These are phyloP conservation scores for Tetracladium marchalianum DNA, from an alignment of 495 filamentous ascomycete genomes.

Conservation along the genomic window DNA sequence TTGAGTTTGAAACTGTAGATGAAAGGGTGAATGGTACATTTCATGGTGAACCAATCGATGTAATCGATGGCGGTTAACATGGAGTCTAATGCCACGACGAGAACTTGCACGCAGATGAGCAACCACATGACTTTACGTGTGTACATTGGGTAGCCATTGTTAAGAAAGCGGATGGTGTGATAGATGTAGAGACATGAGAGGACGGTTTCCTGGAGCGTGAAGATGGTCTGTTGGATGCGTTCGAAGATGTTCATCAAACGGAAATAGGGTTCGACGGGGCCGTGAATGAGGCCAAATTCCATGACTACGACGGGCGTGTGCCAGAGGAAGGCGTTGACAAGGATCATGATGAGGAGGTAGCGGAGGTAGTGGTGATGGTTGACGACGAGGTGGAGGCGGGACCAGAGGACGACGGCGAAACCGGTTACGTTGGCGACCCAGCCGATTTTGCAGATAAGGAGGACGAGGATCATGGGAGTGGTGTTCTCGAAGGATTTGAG, in stretches of 20 bases:
- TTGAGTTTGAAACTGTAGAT: constrained; percentile 28
- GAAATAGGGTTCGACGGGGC: constrained; percentile 26
- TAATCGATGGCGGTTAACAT: constrained; percentile 19
- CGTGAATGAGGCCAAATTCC: constrained; percentile 32
- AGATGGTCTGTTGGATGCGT: constrained; percentile 44
- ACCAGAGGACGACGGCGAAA: constrained; percentile 57
- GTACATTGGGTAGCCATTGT: too few species aligned
- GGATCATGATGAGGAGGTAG: constrained; percentile 47
- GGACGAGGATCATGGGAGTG: constrained; percentile 3
- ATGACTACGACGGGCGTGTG: constrained; percentile 49
- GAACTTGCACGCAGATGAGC: constrained; percentile 21
- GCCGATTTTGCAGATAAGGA: constrained; percentile 31
- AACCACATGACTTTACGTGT: background rate
- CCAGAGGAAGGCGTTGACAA: constrained; percentile 41
- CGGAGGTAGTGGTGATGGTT: constrained; percentile 38
- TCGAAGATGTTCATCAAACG: constrained; percentile 43
- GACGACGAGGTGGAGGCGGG: constrained; percentile 53
- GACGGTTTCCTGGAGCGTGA: constrained; percentile 46
- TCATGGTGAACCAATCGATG: constrained; percentile 18
- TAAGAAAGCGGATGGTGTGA: too few species aligned
- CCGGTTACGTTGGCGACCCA: constrained; percentile 59
- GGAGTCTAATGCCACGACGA: constrained; percentile 19
- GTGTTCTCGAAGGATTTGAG: constrained; percentile 44
- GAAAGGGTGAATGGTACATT: constrained; percentile 23
- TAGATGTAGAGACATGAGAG: constrained; percentile 48